Conservation (phyloP, 164 flowering plant genomes). For the Warburgia ugandensis region DNA sequence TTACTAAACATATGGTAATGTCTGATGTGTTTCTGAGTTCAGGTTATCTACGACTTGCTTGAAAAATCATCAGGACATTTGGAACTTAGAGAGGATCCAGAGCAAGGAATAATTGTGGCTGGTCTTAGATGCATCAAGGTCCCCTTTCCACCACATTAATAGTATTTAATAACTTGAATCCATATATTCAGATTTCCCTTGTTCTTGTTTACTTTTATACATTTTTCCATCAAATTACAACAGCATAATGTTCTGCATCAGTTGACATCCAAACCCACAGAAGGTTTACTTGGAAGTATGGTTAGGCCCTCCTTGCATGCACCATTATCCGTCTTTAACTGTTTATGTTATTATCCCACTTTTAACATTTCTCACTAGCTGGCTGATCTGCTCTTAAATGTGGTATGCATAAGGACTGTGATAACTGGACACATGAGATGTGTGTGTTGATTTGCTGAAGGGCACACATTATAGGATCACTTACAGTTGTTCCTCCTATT, state of each 20-base stretch:
- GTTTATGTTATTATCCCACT: too few relatives aligned
- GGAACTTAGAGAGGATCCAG: constrained; percentile 94
- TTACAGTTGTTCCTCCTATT: background rate
- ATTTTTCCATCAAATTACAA: background rate
- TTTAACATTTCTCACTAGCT: too few relatives aligned
- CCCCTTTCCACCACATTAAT: constrained; percentile 7
- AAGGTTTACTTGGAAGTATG: background rate
- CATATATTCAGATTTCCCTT: background rate
- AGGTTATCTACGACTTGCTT: constrained; percentile 93
- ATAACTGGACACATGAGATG: too few relatives aligned
- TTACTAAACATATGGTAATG: background rate
- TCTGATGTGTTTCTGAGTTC: constrained; percentile 16
- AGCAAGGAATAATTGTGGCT: constrained; percentile 70
- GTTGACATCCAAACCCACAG: background rate
- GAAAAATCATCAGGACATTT: constrained; percentile 84
- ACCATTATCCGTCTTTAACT: too few relatives aligned
- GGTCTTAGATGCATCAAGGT: constrained; percentile 87
- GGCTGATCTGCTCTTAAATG: too few relatives aligned
- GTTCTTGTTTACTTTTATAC: background rate
- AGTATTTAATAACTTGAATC: too few relatives aligned
- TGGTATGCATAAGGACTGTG: too few relatives aligned
- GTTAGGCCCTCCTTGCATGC: background rate
- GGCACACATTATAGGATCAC: background rate
- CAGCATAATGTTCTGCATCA: background rate
- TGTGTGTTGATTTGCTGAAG: too few relatives aligned